Conservation (phyloP, 176 grass and related monocot species). For the Triticum aestivum region IWGSC_CS_RefSeq_v2.1 NC_057803.1:55545658-55546157, state of each 20-base stretch:
- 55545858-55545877: constrained; percentile 64
- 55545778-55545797: constrained; percentile 1
- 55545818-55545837: constrained; percentile 65
- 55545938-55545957: background rate
- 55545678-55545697: background rate
- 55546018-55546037: background rate
- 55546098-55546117: constrained; percentile 14
- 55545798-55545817: constrained; percentile 68
- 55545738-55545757: background rate
- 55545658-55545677: background rate
- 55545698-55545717: background rate
- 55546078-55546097: background rate
- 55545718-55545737: background rate
- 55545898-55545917: constrained; percentile 40
- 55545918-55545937: background rate
- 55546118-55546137: constrained; percentile 43
- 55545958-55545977: constrained; percentile 6
- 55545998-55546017: constrained; percentile 8
- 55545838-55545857: constrained; percentile 43
- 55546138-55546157: constrained; percentile 6
- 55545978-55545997: constrained; percentile 24
- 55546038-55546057: constrained; percentile 32
- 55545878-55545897: constrained; percentile 56
- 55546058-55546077: constrained; percentile 3
- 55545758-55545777: background rate